Evolutionary conservation across 2,329 filamentous ascomycete genomes (phyloP).

Genomic region (Trichoderma harzianum): DNA sequence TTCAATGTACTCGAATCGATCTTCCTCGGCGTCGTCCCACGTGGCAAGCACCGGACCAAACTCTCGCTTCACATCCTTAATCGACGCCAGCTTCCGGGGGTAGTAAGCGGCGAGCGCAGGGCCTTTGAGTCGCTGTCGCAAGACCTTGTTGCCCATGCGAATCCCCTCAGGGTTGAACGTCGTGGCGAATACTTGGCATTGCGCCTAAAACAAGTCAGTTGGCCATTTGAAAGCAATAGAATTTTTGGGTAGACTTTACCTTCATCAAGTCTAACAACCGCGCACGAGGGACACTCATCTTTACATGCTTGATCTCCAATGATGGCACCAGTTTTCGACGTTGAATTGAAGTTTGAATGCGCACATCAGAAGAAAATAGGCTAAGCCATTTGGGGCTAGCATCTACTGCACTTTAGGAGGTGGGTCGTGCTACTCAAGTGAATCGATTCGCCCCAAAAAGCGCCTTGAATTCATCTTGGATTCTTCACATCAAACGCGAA

Average conservation of each 20-base stretch:
- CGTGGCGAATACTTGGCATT: conserved; percentile 88
- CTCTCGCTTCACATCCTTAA: conserved; percentile 68
- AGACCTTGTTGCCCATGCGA: conserved; percentile 85
- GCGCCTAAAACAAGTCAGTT: conserved; percentile 55
- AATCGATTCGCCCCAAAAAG: not conserved
- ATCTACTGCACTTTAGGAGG: not conserved
- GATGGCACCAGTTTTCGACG: conserved; percentile 25
- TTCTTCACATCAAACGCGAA: not conserved
- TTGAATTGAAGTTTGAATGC: conserved; percentile 27
- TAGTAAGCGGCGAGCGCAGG: conserved; percentile 84
- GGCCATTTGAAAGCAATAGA: not conserved
- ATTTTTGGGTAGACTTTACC: conserved; percentile 44
- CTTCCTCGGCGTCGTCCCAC: conserved; percentile 73
- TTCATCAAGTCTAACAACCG: conserved; percentile 72
- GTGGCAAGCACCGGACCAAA: conserved; percentile 65
- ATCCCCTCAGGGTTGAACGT: conserved; percentile 82
- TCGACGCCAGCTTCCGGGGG: conserved; percentile 67
- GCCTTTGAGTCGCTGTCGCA: conserved; percentile 85
- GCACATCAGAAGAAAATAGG: not conserved
- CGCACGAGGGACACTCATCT: conserved; percentile 60
- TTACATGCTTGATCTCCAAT: conserved; percentile 35
- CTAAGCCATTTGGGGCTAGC: not conserved
- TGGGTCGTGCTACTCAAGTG: not conserved
- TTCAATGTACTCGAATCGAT: conserved; percentile 72
- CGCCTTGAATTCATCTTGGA: not conserved